A percentile compares a stretch with the other conserved stretches of the same genome.
Conservation (phyloP, 2,329 filamentous ascomycete species). For the Beauveria sp. region DNA sequence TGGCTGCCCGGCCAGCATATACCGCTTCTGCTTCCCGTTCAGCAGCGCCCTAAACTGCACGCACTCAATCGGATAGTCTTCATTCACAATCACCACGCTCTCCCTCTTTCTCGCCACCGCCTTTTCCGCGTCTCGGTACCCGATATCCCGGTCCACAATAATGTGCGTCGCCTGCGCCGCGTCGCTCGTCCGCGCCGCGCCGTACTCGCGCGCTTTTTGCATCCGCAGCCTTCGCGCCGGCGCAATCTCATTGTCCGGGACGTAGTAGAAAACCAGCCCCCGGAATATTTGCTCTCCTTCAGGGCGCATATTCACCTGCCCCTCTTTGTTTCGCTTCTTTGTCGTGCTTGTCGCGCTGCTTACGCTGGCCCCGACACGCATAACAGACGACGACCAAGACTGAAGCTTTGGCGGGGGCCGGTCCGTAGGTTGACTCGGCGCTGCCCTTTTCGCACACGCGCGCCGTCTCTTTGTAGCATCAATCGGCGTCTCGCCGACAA, state of each 20-base stretch:
- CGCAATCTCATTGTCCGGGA: constrained; percentile 71
- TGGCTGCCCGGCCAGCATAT: constrained; percentile 46
- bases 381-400: background rate
- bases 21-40: constrained; percentile 51
- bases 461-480: background rate
- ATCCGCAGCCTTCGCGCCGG: constrained; percentile 63
- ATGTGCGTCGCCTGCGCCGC: constrained; percentile 64
- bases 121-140: constrained; percentile 54
- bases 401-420: background rate
- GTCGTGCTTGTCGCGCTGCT: background rate
- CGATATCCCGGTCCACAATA: constrained; percentile 64
- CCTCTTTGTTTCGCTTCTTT: constrained; percentile 40
- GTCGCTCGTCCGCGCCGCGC: constrained; percentile 60
- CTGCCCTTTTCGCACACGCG: constrained; percentile 5
- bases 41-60: constrained; percentile 50
- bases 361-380: no score
- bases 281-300: constrained; percentile 52
- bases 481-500: constrained; percentile 9
- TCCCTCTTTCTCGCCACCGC: constrained; percentile 23
- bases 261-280: constrained; percentile 62
- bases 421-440: background rate
- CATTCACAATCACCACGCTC: constrained; percentile 51
- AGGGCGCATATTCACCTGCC: constrained; percentile 36
- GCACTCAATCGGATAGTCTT: constrained; percentile 63
- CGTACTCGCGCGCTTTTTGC: constrained; percentile 64